These are phyloP conservation scores for Cucurbita ficifolia DNA, from an alignment of 306 rosid species.

Conservation along the genomic window DNA sequence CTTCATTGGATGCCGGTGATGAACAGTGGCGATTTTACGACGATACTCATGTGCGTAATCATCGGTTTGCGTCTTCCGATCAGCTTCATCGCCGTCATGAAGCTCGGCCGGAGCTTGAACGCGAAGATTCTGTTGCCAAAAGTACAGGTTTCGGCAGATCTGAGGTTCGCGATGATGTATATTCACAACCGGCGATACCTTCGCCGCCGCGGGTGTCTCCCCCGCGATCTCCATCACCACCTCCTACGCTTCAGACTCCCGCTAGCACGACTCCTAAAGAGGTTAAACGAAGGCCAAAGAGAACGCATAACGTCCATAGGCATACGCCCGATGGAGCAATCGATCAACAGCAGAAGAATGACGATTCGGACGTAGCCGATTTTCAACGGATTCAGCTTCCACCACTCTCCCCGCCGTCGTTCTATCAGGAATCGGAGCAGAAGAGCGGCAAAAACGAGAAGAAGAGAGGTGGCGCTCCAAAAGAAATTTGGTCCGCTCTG, in stretches of 20 bases:
- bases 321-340: neutral
- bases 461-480: constrained; percentile 34
- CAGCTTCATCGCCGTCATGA: constrained; percentile 14
- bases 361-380: neutral
- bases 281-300: constrained; percentile 12
- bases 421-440: constrained; percentile 13
- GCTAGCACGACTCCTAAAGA: neutral
- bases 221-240: neutral
- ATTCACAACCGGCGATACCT: neutral
- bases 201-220: constrained; percentile 9
- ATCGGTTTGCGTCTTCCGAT: constrained; percentile 18
- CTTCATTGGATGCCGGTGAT: constrained; percentile 26
- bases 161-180: constrained; percentile 14
- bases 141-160: constrained; percentile 22
- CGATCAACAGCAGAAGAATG: neutral
- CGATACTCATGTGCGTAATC: constrained; percentile 31
- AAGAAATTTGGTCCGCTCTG: constrained; percentile 34
- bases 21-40: constrained; percentile 56
- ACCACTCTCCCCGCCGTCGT: constrained; percentile 5
- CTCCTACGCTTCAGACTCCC: constrained; percentile 9
- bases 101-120: constrained; percentile 14
- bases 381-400: constrained; percentile 4
- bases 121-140: constrained; percentile 10
- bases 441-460: constrained; percentile 23
- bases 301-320: constrained; percentile 17